Conservation (phyloP, 1,284 basidiomycete species). For the Taiwanofungus camphoratus region DNA sequence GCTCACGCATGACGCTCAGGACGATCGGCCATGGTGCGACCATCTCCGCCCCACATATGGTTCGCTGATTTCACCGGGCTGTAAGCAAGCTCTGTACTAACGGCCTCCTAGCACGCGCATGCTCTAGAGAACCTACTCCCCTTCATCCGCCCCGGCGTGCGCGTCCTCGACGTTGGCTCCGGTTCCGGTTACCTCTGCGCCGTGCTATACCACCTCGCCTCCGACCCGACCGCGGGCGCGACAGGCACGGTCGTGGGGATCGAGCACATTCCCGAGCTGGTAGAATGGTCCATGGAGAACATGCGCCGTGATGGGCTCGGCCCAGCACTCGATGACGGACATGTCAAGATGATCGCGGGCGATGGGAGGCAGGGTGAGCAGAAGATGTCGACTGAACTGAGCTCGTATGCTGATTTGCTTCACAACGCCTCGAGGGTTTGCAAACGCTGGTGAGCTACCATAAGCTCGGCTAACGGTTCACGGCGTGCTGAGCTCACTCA, state of each 20-base stretch:
- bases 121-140: slow-evolving; percentile 71
- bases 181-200: slow-evolving; percentile 78
- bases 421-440: slow-evolving; percentile 2
- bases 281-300: slow-evolving; percentile 67
- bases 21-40: slow-evolving; percentile 78
- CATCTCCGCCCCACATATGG: slow-evolving; percentile 91
- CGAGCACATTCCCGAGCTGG: slow-evolving; percentile 83
- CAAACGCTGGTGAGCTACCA: slow-evolving; percentile 7
- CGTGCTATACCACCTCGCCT: slow-evolving; percentile 72
- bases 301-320: slow-evolving; percentile 65
- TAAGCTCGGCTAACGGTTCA: no score
- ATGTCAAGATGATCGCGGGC: slow-evolving; percentile 63
- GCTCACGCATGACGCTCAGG: slow-evolving; percentile 31
- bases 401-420: neutral
- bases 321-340: slow-evolving; percentile 41
- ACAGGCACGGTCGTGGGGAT: slow-evolving; percentile 77
- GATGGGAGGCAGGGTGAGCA: slow-evolving; percentile 75
- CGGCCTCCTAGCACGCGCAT: slow-evolving; percentile 64
- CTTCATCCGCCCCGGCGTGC: slow-evolving; percentile 62
- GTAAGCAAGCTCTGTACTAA: slow-evolving; percentile 2
- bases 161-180: slow-evolving; percentile 81
- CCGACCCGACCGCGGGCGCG: slow-evolving; percentile 22
- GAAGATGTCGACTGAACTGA: neutral
- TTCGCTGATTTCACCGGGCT: slow-evolving; percentile 21
- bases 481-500: no score